Evolutionary conservation across 2,329 filamentous ascomycete genomes (phyloP).

Genomic region (Trichoderma simmonsii): DNA sequence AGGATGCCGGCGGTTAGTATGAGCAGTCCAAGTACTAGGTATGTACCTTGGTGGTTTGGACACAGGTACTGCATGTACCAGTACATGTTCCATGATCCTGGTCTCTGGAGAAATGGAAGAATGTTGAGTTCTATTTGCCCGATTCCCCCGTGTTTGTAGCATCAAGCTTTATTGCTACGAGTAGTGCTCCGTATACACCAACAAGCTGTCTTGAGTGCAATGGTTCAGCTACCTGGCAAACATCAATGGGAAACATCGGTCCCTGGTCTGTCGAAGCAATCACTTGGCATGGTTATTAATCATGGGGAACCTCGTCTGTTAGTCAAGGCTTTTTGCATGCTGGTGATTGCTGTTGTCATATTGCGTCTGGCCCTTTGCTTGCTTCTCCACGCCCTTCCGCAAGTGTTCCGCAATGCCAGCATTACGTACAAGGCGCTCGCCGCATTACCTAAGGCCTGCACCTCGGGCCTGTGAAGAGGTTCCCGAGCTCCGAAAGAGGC

Average conservation of each 20-base stretch:
- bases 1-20: not conserved
- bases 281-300: not conserved
- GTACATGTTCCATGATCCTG: not conserved
- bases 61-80: not conserved
- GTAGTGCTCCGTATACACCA: not conserved
- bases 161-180: not conserved
- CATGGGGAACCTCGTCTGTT: not conserved
- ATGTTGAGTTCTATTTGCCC: not conserved
- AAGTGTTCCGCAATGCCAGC: not conserved
- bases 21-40: not conserved
- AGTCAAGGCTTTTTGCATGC: not conserved
- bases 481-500: not conserved
- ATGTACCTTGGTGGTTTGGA: not conserved
- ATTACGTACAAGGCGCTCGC: slow-evolving; percentile 4
- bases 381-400: not conserved
- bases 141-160: not conserved
- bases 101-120: not conserved
- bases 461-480: not conserved
- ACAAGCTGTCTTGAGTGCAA: not conserved
- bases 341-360: not conserved
- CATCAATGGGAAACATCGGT: not conserved
- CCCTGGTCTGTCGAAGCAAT: not conserved
- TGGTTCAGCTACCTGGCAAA: not conserved
- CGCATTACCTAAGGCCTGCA: not conserved
- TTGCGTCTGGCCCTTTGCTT: not conserved